Evolutionary conservation across 202 grass and related monocot genomes (phyloP).

Genomic region (Schoenoplectus tabernaemontani): DNA sequence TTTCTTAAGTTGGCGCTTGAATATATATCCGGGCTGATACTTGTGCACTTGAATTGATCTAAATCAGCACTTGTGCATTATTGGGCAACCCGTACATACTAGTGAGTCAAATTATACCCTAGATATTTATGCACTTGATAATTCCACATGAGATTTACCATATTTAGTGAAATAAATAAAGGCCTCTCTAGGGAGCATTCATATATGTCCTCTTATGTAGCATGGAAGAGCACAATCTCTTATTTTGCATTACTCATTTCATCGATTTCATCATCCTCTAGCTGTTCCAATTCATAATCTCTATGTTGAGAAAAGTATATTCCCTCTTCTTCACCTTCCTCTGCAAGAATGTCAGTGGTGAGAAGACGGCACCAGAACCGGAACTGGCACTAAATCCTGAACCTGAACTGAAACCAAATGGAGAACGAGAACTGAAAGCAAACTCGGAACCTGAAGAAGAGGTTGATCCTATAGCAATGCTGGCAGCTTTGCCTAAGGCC

Average conservation of each 20-base stretch:
- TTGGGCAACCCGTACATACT: neutral
- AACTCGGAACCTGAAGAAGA: neutral
- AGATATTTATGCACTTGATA: neutral
- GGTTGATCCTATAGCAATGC: conserved; percentile 10
- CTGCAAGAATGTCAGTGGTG: neutral
- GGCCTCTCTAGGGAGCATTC: neutral
- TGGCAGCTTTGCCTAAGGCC: neutral
- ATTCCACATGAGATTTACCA: neutral
- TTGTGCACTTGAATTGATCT: neutral
- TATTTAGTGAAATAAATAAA: neutral
- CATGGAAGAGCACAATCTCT: neutral
- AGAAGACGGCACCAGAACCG: neutral
- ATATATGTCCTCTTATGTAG: neutral
- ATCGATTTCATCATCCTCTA: too few species aligned
- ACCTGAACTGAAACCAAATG: neutral
- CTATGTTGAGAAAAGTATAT: neutral
- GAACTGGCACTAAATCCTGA: neutral
- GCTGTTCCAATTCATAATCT: too few species aligned
- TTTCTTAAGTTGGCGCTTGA: neutral
- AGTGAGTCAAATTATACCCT: too few species aligned
- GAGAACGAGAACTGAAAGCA: neutral
- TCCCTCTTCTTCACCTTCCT: neutral
- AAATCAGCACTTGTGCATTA: neutral
- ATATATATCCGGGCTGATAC: neutral
- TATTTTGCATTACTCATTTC: neutral